Conservation (phyloP, 495 filamentous ascomycete species). For the Cercophora sp. region DNA sequence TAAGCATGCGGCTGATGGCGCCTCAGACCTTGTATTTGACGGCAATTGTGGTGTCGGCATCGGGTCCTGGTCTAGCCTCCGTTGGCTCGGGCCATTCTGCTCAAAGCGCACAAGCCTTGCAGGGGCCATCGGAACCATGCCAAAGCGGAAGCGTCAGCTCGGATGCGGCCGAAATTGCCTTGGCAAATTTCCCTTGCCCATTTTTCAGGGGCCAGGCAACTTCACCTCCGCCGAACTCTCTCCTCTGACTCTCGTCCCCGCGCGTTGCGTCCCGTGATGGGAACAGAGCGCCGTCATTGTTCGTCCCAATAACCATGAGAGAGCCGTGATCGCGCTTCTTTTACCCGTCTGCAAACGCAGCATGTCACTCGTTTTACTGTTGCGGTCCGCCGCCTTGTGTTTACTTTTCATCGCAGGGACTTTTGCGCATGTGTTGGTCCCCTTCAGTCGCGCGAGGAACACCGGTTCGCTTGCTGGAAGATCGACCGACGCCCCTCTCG, state of each 20-base stretch:
- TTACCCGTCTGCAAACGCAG: constrained; percentile 10
- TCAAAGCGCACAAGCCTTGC: not conserved
- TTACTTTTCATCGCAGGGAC: constrained; percentile 10
- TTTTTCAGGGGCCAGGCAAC: not conserved
- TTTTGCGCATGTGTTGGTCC: constrained; percentile 12
- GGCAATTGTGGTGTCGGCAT: not conserved
- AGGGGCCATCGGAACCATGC: not conserved
- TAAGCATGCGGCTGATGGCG: not conserved
- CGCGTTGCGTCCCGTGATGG: not conserved
- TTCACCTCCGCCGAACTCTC: not conserved
- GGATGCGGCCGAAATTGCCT: not conserved
- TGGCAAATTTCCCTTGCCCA: not conserved
- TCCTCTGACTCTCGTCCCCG: not conserved
- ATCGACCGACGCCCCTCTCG: not conserved
- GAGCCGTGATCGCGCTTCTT: constrained; percentile 8
- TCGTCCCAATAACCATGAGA: constrained; percentile 1
- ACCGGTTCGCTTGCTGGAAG: not conserved
- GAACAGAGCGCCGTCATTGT: not conserved
- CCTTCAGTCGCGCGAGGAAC: constrained; percentile 8
- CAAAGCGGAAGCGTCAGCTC: not conserved
- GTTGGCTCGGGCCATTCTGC: not conserved
- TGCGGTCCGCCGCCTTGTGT: constrained; percentile 12
- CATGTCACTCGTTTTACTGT: constrained; percentile 19
- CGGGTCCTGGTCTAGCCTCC: not conserved
- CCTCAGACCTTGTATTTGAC: not conserved